phyloP scores from a whole-genome alignment of 2,329 filamentous ascomycete genomes.

The Diaporthe humulicola region DNA sequence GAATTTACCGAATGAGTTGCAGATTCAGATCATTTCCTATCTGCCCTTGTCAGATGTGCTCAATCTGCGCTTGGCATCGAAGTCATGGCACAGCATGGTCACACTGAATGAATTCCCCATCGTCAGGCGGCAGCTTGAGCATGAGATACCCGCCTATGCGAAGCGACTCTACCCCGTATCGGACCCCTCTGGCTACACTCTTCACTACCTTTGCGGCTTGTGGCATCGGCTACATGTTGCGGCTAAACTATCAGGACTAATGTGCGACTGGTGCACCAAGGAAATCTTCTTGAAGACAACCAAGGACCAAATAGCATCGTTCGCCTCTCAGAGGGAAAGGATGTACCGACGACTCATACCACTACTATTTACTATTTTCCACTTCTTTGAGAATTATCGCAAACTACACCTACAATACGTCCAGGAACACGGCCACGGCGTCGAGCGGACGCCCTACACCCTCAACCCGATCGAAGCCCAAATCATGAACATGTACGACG shows the following conservation, averaged over 20 bases:
- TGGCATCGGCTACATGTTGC: constrained; percentile 77
- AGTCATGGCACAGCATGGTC: constrained; percentile 70
- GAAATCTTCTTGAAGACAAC: constrained; percentile 74
- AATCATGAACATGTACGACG: constrained; percentile 75
- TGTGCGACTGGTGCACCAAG: constrained; percentile 75
- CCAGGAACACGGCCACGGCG: constrained; percentile 63
- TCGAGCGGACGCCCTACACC: constrained; percentile 68
- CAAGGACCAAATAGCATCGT: constrained; percentile 66
- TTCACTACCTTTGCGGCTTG: constrained; percentile 73
- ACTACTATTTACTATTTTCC: constrained; percentile 74
- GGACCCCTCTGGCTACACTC: constrained; percentile 62
- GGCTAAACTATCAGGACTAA: constrained; percentile 71
- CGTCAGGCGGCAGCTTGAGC: constrained; percentile 70
- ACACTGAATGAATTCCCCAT: constrained; percentile 72
- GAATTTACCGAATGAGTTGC: constrained; percentile 71
- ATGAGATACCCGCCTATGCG: constrained; percentile 72
- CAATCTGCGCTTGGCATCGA: constrained; percentile 69
- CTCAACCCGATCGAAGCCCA: constrained; percentile 72
- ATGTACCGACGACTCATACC: constrained; percentile 76
- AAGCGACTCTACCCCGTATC: constrained; percentile 69
- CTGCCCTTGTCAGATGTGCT: constrained; percentile 72
- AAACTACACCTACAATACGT: constrained; percentile 70
- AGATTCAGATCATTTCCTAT: constrained; percentile 72
- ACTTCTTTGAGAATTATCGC: constrained; percentile 77
- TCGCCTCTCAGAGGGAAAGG: constrained; percentile 71